Evolutionary conservation across 2,329 filamentous ascomycete species (phyloP), one percentile per base, ranked within the genome.

Genomic region (Penicillium sp.): DNA sequence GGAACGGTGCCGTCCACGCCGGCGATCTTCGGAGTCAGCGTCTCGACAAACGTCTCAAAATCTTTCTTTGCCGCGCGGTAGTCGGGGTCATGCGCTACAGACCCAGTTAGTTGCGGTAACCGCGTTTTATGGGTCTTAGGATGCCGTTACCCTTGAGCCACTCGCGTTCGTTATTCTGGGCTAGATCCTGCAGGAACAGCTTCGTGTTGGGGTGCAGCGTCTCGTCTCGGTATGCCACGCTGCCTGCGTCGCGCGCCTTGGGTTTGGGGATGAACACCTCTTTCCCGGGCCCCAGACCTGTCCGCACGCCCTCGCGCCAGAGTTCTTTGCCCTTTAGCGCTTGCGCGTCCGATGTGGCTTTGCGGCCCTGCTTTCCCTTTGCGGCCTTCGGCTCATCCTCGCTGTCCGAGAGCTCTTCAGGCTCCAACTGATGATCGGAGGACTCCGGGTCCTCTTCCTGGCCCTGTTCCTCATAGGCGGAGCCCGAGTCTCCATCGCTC

Each of bases 1-100:
- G 92, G 92, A 38, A 96, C 83, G 1, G 90, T 95, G 49, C 87
- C 83, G 67, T 96, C 92, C 35, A 81, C 79, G 52, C 86, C 83
- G 18, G 82, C 81, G 48, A 96, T 79, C 55, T 84, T 86, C 54
- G 86, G 79, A 1, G 87, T 89, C 35, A 94, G 76, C 9, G 77
- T 77, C 60, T 89, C 86, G 31, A 94, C 82, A 64, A 92, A 96
- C 1, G 83, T 82, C 43, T 89, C 83, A 80, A 89, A 96, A 68
- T 96, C 90, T 53, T 87, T 86, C 51, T 91, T 81, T 1, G 90
- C 83, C 48, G 85, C 80, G 53, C 91, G 82, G 68, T 89, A 95
- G 62, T 95, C 88, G 40, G 80, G 79, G 69, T 95, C 90, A 68
- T 94, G 83, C 63, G 84, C 90, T 94, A 51, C 33, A 38, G 42